Evolutionary conservation across 768 basidiomycete species (phyloP), one percentile per base, ranked within the genome.

Genomic region (Tricholoma flavovirens): DNA sequence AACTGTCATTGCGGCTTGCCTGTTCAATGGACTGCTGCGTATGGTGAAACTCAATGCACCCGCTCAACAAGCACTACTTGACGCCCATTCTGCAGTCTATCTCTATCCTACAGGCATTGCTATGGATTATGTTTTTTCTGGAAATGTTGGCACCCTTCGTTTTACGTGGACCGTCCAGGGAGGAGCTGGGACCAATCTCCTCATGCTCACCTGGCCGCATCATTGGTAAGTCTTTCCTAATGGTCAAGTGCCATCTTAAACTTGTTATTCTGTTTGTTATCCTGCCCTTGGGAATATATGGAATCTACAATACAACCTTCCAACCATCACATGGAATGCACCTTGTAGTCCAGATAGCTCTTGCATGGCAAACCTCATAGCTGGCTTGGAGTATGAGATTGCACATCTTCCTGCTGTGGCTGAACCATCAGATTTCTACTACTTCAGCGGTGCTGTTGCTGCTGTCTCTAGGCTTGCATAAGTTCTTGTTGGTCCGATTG

Each of bases 371-470:
- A 56, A 61, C 22, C 58, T 72, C 5, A 65, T 68, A n/a, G 67
- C 68, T 38, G 69, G 68, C 10, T 61, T 72, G 15, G 75, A 80
- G 62, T 77, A 77, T 58, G 82, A 82, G 59, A 75, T 79, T 35
- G 68, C 73, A 19, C 76, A 83, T 59, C 73, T 84, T 42, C 63
- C 79, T 15, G 64, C 72, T 5, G 70, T 73, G 21, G 75, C 77
- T 7, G 77, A 76, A 22, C 73, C 79, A 22, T 65, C 62, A 3
- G 71, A 72, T 50, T 72, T 71, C 51, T 72, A 72, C 51, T 68
- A 59, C 51, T 72, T 69, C 61, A 70, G 71, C 29, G 67, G 68
- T 30, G 57, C 53, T 3, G 63, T 68, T 36, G 70, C 64, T 29
- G 62, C 62, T 12, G 62, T 64, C 9, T 64, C 68, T 17, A 62